These are phyloP conservation scores for Candida ovalis DNA, from an alignment of 805 yeast genomes.

Conservation along the genomic window DNA sequence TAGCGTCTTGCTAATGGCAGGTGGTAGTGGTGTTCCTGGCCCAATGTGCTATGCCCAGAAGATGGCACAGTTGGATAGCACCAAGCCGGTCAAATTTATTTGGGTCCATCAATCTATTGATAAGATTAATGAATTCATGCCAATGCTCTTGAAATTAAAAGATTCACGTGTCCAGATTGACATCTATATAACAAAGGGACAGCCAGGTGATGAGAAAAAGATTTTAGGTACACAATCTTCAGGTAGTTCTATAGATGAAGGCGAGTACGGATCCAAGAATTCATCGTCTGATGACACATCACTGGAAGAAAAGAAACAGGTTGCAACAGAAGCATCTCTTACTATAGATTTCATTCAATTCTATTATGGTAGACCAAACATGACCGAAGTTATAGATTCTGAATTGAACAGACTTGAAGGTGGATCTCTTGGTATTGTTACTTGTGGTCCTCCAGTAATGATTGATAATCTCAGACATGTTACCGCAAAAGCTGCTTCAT, in stretches of 20 bases:
- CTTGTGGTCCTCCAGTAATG: conserved; percentile 46
- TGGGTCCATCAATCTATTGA: conserved; percentile 57
- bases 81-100: conserved; percentile 37
- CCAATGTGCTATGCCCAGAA: conserved; percentile 36
- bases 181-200: conserved; percentile 37
- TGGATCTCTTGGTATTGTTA: conserved; percentile 37
- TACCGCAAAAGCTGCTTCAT: conserved; percentile 39
- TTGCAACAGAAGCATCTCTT: conserved; percentile 7
- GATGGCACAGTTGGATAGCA: conserved; percentile 25
- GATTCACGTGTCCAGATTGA: conserved; percentile 26
- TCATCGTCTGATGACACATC: conserved; percentile 9
- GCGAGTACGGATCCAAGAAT: conserved; percentile 34
- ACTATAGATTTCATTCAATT: conserved; percentile 29
- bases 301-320: not conserved
- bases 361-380: conserved; percentile 38
- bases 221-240: conserved; percentile 2
- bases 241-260: conserved; percentile 5
- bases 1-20: conserved; percentile 54
- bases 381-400: conserved; percentile 27
- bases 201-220: conserved; percentile 7
- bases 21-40: conserved; percentile 71
- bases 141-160: conserved; percentile 33
- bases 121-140: conserved; percentile 43
- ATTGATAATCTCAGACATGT: conserved; percentile 49
- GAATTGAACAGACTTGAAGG: conserved; percentile 34